Evolutionary conservation across 2,329 filamentous ascomycete species (phyloP).

Genomic region (Escovopsis weberi): DNA sequence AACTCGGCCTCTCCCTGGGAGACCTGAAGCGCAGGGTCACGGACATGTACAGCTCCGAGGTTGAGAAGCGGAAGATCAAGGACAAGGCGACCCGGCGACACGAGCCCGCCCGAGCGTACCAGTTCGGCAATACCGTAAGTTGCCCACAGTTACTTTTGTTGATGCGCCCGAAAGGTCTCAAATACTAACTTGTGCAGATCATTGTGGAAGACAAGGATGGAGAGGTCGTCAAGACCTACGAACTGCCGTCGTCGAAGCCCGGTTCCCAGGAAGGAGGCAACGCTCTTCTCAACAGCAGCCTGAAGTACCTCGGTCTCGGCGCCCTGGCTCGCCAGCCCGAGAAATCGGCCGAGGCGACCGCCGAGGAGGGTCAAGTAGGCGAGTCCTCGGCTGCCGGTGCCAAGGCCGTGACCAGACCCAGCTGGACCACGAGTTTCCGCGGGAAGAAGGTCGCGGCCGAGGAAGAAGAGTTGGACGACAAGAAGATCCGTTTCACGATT

Average conservation of each 20-base stretch:
- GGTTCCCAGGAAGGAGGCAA: slow-evolving; percentile 23
- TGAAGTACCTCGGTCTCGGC: slow-evolving; percentile 41
- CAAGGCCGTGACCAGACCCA: slow-evolving; percentile 25
- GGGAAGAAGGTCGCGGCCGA: slow-evolving; percentile 25
- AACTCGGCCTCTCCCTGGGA: slow-evolving; percentile 18
- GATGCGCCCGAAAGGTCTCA: neutral
- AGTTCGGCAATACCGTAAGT: slow-evolving; percentile 64
- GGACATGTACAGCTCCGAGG: slow-evolving; percentile 43
- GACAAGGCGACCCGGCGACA: slow-evolving; percentile 44
- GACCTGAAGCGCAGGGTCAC: slow-evolving; percentile 35
- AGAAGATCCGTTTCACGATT: slow-evolving; percentile 62
- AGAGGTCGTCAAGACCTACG: slow-evolving; percentile 74
- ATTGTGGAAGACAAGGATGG: slow-evolving; percentile 80
- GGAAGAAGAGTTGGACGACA: slow-evolving; percentile 48
- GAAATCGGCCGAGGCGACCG: slow-evolving; percentile 16
- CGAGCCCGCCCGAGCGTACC: slow-evolving; percentile 69
- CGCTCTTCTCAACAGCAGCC: slow-evolving; percentile 27
- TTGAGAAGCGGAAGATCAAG: slow-evolving; percentile 48
- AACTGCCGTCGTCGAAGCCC: slow-evolving; percentile 45
- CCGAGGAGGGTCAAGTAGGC: slow-evolving; percentile 18
- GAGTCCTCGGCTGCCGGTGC: slow-evolving; percentile 16
- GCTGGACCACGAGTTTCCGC: slow-evolving; percentile 36
- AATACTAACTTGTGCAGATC: slow-evolving; percentile 32
- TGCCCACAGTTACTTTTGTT: neutral
- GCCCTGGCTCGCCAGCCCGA: slow-evolving; percentile 27